Conservation (phyloP, 805 yeast species). For the Teunomyces panamensis region DNA sequence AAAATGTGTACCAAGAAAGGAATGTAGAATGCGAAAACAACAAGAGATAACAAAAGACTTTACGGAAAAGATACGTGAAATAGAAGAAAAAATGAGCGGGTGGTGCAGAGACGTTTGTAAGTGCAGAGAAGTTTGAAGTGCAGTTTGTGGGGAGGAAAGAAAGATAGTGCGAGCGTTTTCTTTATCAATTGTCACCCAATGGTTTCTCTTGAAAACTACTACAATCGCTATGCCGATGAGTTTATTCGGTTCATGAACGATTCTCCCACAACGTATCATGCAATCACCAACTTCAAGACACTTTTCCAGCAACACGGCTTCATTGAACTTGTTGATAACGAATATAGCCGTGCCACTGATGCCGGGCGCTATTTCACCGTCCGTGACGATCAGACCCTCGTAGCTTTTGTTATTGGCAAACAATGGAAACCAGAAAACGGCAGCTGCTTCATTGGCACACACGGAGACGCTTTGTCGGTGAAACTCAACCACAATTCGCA, state of each 20-base stretch:
- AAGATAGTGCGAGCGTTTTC: too few relatives aligned
- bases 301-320: slow-evolving; percentile 28
- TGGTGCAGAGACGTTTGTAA: not conserved
- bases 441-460: slow-evolving; percentile 27
- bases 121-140: too few relatives aligned
- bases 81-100: not conserved
- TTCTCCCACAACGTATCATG: slow-evolving; percentile 45
- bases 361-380: slow-evolving; percentile 27
- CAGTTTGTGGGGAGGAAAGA: too few relatives aligned
- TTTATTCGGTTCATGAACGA: slow-evolving; percentile 31
- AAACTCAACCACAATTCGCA: slow-evolving; percentile 32
- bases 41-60: not conserved
- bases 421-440: slow-evolving; percentile 34
- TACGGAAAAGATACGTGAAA: not conserved
- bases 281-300: slow-evolving; percentile 20
- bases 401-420: slow-evolving; percentile 38
- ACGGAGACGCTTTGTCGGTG: slow-evolving; percentile 38
- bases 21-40: not conserved
- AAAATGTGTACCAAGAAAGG: too few relatives aligned
- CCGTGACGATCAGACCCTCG: slow-evolving; percentile 31
- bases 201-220: slow-evolving; percentile 8
- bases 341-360: slow-evolving; percentile 6
- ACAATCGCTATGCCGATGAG: slow-evolving; percentile 16
- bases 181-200: not conserved
- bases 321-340: slow-evolving; percentile 22